These are phyloP conservation scores for Trifolium repens DNA, from an alignment of 306 rosid species.

Conservation along the genomic window DNA sequence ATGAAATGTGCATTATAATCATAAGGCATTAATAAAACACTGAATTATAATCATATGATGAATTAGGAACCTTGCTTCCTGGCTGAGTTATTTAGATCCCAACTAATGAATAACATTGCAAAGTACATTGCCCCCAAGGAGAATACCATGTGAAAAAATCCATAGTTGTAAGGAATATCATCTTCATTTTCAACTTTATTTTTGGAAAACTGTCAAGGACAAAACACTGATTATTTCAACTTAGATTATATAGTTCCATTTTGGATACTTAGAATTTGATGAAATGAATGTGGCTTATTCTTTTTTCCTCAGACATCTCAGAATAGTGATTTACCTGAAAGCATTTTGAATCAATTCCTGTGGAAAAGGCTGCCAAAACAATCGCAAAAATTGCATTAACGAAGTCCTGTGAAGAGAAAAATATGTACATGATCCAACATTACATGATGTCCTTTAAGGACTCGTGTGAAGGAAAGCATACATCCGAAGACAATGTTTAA, in stretches of 20 bases:
- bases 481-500: no score
- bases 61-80: constrained; percentile 53
- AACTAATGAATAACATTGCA: constrained; percentile 90
- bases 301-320: neutral
- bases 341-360: constrained; percentile 85
- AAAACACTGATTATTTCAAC: neutral
- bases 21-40: no score
- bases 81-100: constrained; percentile 85
- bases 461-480: no score
- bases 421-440: neutral
- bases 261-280: no score
- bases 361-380: constrained; percentile 88
- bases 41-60: neutral
- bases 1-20: constrained; percentile 26
- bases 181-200: constrained; percentile 58
- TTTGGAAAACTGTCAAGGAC: constrained; percentile 59
- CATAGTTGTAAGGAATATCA: constrained; percentile 76
- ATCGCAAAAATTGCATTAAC: constrained; percentile 74
- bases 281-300: no score
- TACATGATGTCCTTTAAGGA: neutral
- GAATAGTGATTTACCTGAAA: constrained; percentile 64
- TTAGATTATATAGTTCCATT: no score
- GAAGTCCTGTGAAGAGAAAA: constrained; percentile 64
- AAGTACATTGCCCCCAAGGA: constrained; percentile 92
- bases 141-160: constrained; percentile 80